Evolutionary conservation across 352 stramenopile genomes (phyloP), one percentile per base, ranked within the genome.

Genomic region (Phytophthora idaei): DNA sequence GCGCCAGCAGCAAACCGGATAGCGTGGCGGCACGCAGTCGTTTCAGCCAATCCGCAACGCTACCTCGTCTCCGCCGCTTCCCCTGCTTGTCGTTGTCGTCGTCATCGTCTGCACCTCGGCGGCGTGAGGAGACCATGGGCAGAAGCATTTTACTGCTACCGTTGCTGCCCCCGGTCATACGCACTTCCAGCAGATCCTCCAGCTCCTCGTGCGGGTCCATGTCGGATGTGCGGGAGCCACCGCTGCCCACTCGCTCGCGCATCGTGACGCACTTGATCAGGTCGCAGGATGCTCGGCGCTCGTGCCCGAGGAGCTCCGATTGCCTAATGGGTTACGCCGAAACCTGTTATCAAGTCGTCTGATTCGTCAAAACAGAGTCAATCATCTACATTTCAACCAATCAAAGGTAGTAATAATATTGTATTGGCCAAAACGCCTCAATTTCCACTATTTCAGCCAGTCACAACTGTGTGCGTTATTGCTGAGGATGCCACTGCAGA

Each of bases 401-500:
- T 49, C 17, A 14, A 21, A 3, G 21, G 21, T 47, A 14, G 6
- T n/a, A 28, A 4, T 47, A 4, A 15, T 4, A 47, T 28, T 27
- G n/a, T 27, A 37, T 37, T 37, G 32, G 32, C 11, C 5, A 37
- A 37, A 37, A 37, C 32, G 11, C 11, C 11, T 11, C 32, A 3
- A 37, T 3, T 21, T 10, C 15, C 39, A 21, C 34, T 15, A 50
- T 51, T 56, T 56, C 31, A 56, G 12, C 49, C 49, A 56, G 34
- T 56, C 17, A 17, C 3, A 53, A n/a, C 5, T 31, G 15, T 14
- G 6, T 12, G 11, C 27, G 7, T 21, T 11, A 44, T 8, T 3
- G 11, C 34, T 37, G 89, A 89, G 77, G 53, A 69, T 42, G 36
- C 36, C 36, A 12, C 36, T 93, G 5, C 50, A 77, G 53, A 58